phyloP scores from a whole-genome alignment of 1,284 basidiomycete species.

The Ustilago xerochloae region DNA sequence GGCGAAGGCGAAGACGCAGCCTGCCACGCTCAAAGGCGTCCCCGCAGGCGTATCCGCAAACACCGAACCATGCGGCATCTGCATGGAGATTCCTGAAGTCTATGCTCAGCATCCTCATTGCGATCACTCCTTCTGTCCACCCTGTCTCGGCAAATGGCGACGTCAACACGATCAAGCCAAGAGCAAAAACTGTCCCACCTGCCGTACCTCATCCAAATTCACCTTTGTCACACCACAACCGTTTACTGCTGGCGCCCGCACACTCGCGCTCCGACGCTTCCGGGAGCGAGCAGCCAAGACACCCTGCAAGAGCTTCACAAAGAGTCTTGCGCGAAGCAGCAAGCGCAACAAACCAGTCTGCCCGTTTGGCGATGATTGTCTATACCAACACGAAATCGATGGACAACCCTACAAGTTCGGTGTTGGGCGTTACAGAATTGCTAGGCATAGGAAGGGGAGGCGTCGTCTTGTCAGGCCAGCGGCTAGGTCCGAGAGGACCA shows the following conservation, averaged over 20 bases:
- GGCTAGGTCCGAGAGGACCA: not conserved
- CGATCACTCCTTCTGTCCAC: slow-evolving; percentile 44
- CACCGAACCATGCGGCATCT: slow-evolving; percentile 34
- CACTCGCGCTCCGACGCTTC: slow-evolving; percentile 21
- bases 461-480: slow-evolving; percentile 3
- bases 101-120: slow-evolving; percentile 42
- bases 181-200: slow-evolving; percentile 39
- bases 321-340: slow-evolving; percentile 21
- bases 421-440: slow-evolving; percentile 1
- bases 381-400: slow-evolving; percentile 36
- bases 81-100: slow-evolving; percentile 38
- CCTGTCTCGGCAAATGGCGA: slow-evolving; percentile 41
- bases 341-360: slow-evolving; percentile 24
- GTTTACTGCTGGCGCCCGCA: slow-evolving; percentile 10
- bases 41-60: slow-evolving; percentile 11
- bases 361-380: slow-evolving; percentile 42
- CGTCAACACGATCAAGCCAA: slow-evolving; percentile 16
- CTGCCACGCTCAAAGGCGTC: slow-evolving; percentile 8
- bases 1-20: too few species aligned
- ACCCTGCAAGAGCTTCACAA: slow-evolving; percentile 40
- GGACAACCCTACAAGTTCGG: slow-evolving; percentile 26
- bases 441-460: not conserved
- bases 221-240: slow-evolving; percentile 38
- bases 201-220: slow-evolving; percentile 23
- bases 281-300: slow-evolving; percentile 13